A percentile compares a stretch with the other conserved stretches of the same genome.
Evolutionary conservation across 768 basidiomycete genomes (phyloP).

Genomic region (Amanita pallidorosea): DNA sequence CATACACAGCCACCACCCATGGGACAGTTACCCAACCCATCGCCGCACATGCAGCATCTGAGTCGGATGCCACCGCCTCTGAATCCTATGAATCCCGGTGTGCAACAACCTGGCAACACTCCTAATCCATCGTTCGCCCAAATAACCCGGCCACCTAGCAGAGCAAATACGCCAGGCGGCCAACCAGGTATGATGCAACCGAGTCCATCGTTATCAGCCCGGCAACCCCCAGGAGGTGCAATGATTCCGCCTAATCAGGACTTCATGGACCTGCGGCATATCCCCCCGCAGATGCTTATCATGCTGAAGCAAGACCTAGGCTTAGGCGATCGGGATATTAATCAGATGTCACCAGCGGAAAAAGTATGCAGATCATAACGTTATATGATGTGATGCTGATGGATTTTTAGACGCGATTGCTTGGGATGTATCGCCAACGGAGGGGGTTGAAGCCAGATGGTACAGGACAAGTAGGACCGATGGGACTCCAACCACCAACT

Average conservation of each 20-base stretch:
- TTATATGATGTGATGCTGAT: neutral
- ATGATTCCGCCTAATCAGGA: neutral
- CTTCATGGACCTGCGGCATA: neutral
- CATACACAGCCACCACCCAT: conserved; percentile 14
- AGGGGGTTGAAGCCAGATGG: conserved; percentile 1
- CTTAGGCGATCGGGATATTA: conserved; percentile 2
- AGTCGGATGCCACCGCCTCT: conserved; percentile 6
- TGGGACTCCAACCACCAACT: conserved; percentile 2
- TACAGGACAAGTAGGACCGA: neutral
- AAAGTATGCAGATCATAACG: neutral
- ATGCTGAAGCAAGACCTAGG: neutral
- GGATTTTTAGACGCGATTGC: neutral
- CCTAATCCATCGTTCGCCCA: conserved; percentile 2
- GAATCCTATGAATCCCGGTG: neutral
- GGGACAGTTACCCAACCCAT: conserved; percentile 1
- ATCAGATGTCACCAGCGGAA: conserved; percentile 3
- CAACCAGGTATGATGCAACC: conserved; percentile 5
- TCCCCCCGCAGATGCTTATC: neutral
- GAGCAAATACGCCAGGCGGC: conserved; percentile 4
- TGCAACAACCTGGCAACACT: conserved; percentile 4
- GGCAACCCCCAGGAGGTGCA: conserved; percentile 4
- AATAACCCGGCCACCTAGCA: conserved; percentile 4
- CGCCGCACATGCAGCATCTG: conserved; percentile 3
- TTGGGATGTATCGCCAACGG: neutral
- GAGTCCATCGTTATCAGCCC: conserved; percentile 5